Percentiles rank a stretch among this genome's conserved stretches.
phyloP scores from a whole-genome alignment of 2,329 filamentous ascomycete species.

The Sclerotinia spermophila region DNA sequence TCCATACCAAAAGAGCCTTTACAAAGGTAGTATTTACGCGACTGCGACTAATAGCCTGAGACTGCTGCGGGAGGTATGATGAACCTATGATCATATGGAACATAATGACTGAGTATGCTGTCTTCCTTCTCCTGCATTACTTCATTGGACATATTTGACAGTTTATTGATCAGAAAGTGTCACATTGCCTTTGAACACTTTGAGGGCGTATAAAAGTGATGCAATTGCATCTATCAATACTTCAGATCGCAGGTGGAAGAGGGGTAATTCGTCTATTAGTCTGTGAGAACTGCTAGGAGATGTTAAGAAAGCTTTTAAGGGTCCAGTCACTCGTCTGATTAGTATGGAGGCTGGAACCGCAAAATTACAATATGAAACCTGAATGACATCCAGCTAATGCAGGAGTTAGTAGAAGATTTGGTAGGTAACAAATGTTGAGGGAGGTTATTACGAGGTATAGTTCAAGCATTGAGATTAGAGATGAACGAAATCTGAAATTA shows the following conservation, averaged over 20 bases:
- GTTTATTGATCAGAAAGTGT: background rate
- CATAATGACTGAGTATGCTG: slow-evolving; percentile 54
- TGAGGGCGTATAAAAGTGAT: background rate
- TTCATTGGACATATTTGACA: background rate
- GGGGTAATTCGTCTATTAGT: background rate
- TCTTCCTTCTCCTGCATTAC: background rate
- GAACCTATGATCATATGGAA: slow-evolving; percentile 96
- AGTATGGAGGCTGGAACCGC: background rate
- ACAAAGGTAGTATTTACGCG: background rate
- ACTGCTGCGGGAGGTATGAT: slow-evolving; percentile 85
- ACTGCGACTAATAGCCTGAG: slow-evolving; percentile 80
- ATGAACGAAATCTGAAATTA: background rate
- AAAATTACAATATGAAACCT: background rate
- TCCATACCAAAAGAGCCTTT: background rate
- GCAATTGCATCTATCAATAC: background rate
- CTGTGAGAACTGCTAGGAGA: background rate
- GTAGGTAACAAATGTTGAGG: background rate
- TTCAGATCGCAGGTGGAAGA: background rate
- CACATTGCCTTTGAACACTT: background rate
- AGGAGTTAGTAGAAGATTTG: background rate
- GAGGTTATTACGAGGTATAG: background rate
- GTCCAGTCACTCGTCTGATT: background rate
- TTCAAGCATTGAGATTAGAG: background rate
- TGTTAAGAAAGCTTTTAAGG: background rate
- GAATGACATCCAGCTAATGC: background rate